A percentile compares a stretch with the other conserved stretches of the same genome.
Conservation (phyloP, 2,329 filamentous ascomycete species). For the Fusarium sp. region DNA sequence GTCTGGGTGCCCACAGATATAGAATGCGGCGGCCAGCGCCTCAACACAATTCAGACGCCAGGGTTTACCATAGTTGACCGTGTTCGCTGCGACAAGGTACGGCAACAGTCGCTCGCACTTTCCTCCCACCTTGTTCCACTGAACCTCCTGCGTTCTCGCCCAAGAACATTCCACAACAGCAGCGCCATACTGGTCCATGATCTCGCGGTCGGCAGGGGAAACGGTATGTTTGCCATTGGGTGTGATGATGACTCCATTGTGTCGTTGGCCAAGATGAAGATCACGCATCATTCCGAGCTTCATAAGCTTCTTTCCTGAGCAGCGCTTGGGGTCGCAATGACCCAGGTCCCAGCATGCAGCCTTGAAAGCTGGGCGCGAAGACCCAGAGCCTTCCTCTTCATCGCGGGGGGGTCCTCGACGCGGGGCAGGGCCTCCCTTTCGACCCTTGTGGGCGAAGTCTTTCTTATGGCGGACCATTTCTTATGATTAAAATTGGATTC, state of each 20-base stretch:
- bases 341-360: constrained; percentile 98
- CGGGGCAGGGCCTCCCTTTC: constrained; percentile 70
- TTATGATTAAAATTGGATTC: too few species aligned
- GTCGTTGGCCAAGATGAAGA: constrained; percentile 89
- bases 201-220: constrained; percentile 81
- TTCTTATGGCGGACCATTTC: constrained; percentile 96
- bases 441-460: constrained; percentile 78
- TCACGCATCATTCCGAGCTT: constrained; percentile 92
- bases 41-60: constrained; percentile 97
- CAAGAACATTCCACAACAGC: constrained; percentile 98
- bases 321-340: constrained; percentile 96
- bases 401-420: constrained; percentile 61
- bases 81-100: constrained; percentile 95
- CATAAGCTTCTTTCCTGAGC: constrained; percentile 95
- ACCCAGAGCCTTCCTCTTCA: constrained; percentile 49
- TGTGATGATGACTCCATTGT: constrained; percentile 91
- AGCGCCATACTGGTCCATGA: constrained; percentile 89
- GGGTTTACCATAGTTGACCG: constrained; percentile 96
- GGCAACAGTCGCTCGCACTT: constrained; percentile 91
- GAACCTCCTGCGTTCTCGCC: constrained; percentile 91
- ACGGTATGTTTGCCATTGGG: constrained; percentile 91
- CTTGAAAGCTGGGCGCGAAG: constrained; percentile 73
- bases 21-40: constrained; percentile 90
- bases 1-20: constrained; percentile 89
- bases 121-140: constrained; percentile 90